Evolutionary conservation across 1,284 basidiomycete species (phyloP).

Genomic region (Vanrija sp.): DNA sequence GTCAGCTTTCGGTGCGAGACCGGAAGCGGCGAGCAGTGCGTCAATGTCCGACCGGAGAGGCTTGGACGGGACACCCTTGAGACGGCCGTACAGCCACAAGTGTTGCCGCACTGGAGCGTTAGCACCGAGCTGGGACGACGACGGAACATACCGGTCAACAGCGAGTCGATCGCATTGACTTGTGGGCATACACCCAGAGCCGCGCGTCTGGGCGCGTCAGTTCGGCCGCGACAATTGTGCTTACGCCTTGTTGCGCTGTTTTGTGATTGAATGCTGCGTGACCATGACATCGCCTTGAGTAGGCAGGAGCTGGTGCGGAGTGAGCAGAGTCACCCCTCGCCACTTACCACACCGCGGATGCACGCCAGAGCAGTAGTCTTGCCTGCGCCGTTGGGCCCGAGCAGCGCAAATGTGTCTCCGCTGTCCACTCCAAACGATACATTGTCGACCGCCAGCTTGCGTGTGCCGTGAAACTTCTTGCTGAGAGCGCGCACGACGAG

Average conservation of each 20-base stretch:
- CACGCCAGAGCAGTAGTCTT: slow-evolving; percentile 62
- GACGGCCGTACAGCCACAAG: slow-evolving; percentile 51
- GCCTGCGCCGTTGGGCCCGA: slow-evolving; percentile 72
- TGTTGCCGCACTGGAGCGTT: slow-evolving; percentile 60
- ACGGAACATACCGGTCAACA: slow-evolving; percentile 54
- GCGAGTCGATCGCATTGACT: slow-evolving; percentile 72
- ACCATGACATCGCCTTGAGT: slow-evolving; percentile 66
- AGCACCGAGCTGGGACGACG: not conserved
- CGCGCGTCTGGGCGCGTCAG: slow-evolving; percentile 10
- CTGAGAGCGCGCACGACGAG: slow-evolving; percentile 64
- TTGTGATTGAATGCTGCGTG: slow-evolving; percentile 60
- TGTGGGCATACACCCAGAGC: slow-evolving; percentile 72
- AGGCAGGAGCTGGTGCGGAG: slow-evolving; percentile 54
- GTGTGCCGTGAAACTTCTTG: slow-evolving; percentile 57
- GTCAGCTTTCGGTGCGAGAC: slow-evolving; percentile 61
- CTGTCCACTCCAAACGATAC: slow-evolving; percentile 64
- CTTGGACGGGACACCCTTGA: slow-evolving; percentile 59
- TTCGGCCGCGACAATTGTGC: slow-evolving; percentile 30
- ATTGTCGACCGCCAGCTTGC: slow-evolving; percentile 63
- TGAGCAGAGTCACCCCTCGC: not conserved
- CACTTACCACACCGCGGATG: slow-evolving; percentile 29
- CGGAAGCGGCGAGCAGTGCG: slow-evolving; percentile 59
- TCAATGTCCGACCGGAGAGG: slow-evolving; percentile 59
- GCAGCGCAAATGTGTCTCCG: slow-evolving; percentile 65
- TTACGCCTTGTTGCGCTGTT: slow-evolving; percentile 59